Conservation (phyloP, 139 green algal genomes). For the Coccomyxa sp. region DNA sequence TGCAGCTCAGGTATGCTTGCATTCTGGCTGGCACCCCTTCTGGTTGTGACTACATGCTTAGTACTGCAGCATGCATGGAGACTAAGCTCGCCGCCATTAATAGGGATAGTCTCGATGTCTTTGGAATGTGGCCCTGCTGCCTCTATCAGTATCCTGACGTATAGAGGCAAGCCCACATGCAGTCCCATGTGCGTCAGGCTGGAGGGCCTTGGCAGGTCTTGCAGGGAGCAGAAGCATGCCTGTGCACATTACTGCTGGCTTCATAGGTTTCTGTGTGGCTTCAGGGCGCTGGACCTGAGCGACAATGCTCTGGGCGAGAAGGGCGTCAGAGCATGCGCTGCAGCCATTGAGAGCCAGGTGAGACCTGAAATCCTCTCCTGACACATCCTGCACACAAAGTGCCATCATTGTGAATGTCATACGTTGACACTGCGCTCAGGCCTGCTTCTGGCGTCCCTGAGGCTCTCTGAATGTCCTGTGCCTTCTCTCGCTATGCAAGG, state of each 20-base stretch:
- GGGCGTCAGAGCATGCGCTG: conserved; percentile 75
- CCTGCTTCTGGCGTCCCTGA: neutral
- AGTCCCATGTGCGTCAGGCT: neutral
- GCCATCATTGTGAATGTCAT: neutral
- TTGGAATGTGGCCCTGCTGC: neutral
- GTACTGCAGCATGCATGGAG: too few species aligned
- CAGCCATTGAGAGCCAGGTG: conserved; percentile 56
- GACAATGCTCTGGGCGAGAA: conserved; percentile 95
- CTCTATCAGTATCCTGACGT: neutral
- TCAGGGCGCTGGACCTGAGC: conserved; percentile 66
- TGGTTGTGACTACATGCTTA: neutral
- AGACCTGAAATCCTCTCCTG: neutral
- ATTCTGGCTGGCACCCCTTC: too few species aligned
- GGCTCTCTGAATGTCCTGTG: neutral
- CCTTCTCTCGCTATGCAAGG: neutral
- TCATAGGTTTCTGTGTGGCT: neutral
- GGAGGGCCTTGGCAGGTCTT: neutral
- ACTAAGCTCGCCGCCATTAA: neutral
- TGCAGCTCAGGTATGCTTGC: neutral
- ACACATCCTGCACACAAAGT: neutral
- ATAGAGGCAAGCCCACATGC: neutral
- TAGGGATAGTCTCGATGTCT: neutral
- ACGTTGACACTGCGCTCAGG: neutral
- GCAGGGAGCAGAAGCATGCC: neutral
- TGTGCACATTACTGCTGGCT: neutral